phyloP scores from a whole-genome alignment of 2,329 filamentous ascomycete genomes.

The Paramyrothecium roridum region DNA sequence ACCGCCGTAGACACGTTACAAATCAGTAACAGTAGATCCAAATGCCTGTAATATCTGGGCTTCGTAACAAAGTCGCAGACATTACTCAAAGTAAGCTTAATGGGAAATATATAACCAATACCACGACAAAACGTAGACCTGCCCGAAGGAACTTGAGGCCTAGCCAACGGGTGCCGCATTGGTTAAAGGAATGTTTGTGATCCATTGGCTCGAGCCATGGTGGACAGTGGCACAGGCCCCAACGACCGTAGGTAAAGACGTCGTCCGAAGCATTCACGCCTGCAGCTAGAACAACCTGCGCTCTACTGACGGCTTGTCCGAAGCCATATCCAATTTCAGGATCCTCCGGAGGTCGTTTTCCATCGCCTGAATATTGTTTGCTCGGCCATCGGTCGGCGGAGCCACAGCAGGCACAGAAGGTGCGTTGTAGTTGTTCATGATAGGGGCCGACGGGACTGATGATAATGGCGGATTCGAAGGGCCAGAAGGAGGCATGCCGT shows the following conservation, averaged over 20 bases:
- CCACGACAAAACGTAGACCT: background rate
- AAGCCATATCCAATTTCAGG: slow-evolving; percentile 39
- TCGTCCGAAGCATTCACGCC: too few relatives aligned
- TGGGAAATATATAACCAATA: background rate
- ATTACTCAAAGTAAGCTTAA: background rate
- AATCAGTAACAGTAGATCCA: slow-evolving; percentile 15
- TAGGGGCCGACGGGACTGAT: background rate
- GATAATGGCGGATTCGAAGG: background rate
- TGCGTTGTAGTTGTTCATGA: background rate
- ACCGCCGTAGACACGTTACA: slow-evolving; percentile 21
- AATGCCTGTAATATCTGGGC: slow-evolving; percentile 12
- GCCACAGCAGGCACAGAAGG: slow-evolving; percentile 6
- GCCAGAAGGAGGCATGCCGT: slow-evolving; percentile 15
- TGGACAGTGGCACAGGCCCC: too few relatives aligned
- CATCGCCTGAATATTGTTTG: slow-evolving; percentile 42
- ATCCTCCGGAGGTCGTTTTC: slow-evolving; percentile 53
- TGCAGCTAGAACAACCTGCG: slow-evolving; percentile 14
- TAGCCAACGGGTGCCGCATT: background rate
- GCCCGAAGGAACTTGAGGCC: background rate
- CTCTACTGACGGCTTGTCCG: slow-evolving; percentile 9
- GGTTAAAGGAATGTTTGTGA: too few relatives aligned
- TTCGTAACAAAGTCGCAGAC: slow-evolving; percentile 11
- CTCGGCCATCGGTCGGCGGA: slow-evolving; percentile 7
- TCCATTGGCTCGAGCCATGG: too few relatives aligned
- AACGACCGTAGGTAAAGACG: too few relatives aligned